Percentiles rank a stretch among this genome's conserved stretches.
These are phyloP conservation scores for Cicer judaicum DNA, from an alignment of 306 rosid species.

Conservation along the genomic window DNA sequence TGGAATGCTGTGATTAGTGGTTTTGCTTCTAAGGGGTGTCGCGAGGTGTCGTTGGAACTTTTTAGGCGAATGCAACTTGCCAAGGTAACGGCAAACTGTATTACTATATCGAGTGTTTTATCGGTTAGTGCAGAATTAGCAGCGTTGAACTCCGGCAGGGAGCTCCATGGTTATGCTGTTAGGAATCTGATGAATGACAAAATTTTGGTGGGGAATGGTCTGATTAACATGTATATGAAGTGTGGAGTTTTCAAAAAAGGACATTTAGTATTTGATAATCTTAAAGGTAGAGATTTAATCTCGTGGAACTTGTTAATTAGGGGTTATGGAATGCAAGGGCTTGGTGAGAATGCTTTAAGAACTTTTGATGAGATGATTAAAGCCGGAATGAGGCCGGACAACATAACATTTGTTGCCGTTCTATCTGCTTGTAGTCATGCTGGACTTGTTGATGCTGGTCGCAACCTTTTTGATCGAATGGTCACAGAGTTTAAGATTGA, in stretches of 20 bases:
- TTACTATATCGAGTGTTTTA: constrained; percentile 68
- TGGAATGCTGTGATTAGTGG: constrained; percentile 81
- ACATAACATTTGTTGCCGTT: constrained; percentile 66
- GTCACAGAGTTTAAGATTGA: constrained; percentile 53
- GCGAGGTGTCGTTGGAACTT: constrained; percentile 66
- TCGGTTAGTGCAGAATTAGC: constrained; percentile 80
- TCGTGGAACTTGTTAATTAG: constrained; percentile 86
- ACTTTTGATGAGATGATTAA: constrained; percentile 63
- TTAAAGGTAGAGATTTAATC: constrained; percentile 61
- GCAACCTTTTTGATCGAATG: constrained; percentile 63
- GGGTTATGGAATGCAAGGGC: constrained; percentile 86
- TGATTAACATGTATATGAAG: constrained; percentile 81
- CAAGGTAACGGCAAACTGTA: constrained; percentile 61
- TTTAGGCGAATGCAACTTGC: constrained; percentile 79
- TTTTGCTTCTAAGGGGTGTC: constrained; percentile 60
- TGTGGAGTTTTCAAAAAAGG: constrained; percentile 76
- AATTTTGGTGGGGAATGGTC: constrained; percentile 78
- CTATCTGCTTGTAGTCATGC: constrained; percentile 90
- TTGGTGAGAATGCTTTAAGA: constrained; percentile 66
- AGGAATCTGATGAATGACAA: constrained; percentile 63
- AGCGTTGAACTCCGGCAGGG: constrained; percentile 69
- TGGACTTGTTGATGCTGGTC: constrained; percentile 69
- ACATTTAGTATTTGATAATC: constrained; percentile 58
- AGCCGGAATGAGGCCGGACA: constrained; percentile 67
- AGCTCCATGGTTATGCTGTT: constrained; percentile 68